Percentiles rank a stretch among this genome's conserved stretches.
These are phyloP conservation scores for Monosporascus sp. DNA, from an alignment of 2,329 filamentous ascomycete species.

Conservation along the genomic window DNA sequence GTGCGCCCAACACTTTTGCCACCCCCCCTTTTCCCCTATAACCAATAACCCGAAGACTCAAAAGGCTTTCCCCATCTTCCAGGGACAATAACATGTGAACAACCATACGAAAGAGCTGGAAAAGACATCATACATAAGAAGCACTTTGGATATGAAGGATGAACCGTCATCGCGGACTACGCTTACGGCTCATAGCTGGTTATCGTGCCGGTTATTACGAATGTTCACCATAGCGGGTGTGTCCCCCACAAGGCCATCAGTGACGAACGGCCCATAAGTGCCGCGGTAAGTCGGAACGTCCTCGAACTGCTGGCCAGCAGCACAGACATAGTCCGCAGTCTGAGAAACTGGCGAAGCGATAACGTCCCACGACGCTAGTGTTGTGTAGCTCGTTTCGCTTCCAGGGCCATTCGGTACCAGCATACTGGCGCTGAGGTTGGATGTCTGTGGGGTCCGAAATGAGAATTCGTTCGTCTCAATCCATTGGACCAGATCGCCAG, in stretches of 20 bases:
- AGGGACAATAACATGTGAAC: too few relatives aligned
- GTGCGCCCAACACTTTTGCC: too few relatives aligned
- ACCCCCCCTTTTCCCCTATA: too few relatives aligned
- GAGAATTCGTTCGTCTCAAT: conserved; percentile 3
- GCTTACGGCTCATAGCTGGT: too few relatives aligned
- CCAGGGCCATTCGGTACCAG: conserved; percentile 1
- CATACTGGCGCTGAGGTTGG: conserved; percentile 7
- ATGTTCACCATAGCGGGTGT: neutral
- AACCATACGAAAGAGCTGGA: too few relatives aligned
- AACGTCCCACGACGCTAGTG: conserved; percentile 7
- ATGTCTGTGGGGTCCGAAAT: neutral
- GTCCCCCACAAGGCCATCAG: conserved; percentile 13
- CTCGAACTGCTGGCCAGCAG: conserved; percentile 11
- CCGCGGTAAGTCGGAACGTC: conserved; percentile 7
- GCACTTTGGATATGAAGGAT: too few relatives aligned
- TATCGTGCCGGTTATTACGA: neutral
- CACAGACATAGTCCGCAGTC: conserved; percentile 6
- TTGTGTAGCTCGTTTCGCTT: conserved; percentile 10
- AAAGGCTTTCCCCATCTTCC: too few relatives aligned
- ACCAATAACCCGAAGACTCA: too few relatives aligned
- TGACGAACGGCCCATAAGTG: conserved; percentile 3
- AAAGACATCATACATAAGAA: too few relatives aligned
- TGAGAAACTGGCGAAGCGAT: neutral
- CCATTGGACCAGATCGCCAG: conserved; percentile 13
- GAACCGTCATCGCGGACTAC: too few relatives aligned